Conservation (phyloP, 306 rosid genomes). For the Lagenaria siceraria region DNA sequence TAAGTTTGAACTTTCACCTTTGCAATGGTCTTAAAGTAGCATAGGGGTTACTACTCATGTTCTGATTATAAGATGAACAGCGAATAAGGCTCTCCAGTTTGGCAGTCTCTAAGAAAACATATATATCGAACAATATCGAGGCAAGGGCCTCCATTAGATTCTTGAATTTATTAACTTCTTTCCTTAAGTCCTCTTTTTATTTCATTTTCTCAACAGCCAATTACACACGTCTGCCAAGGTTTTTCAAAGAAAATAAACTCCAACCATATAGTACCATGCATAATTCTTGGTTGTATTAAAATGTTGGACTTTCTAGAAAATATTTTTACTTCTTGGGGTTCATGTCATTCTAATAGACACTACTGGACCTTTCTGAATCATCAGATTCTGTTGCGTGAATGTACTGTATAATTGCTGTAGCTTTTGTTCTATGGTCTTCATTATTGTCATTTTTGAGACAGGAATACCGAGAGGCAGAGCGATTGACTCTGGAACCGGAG, state of each 20-base stretch:
- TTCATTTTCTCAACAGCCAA: not conserved
- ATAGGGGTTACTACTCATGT: not conserved
- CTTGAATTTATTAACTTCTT: not conserved
- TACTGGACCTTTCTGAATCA: not conserved
- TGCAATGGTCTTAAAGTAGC: not conserved
- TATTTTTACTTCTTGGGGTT: not conserved
- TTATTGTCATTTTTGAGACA: conserved; percentile 18
- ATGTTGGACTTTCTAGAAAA: not conserved
- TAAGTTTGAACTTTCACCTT: not conserved
- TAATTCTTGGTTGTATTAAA: not conserved
- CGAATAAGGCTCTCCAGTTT: not conserved
- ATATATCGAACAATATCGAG: not conserved
- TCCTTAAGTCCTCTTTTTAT: not conserved
- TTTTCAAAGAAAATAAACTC: not conserved
- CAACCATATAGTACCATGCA: not conserved
- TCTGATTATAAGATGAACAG: not conserved
- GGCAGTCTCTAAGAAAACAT: not conserved
- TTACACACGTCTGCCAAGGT: not conserved
- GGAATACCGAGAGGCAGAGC: conserved; percentile 38
- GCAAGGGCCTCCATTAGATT: not conserved
- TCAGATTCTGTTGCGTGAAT: not conserved
- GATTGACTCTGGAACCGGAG: conserved; percentile 20
- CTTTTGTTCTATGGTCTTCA: not conserved
- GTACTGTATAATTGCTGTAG: not conserved
- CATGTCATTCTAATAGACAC: not conserved